Conservation (phyloP, 2,329 filamentous ascomycete genomes). For the Cordyceps cateniannulata region DNA sequence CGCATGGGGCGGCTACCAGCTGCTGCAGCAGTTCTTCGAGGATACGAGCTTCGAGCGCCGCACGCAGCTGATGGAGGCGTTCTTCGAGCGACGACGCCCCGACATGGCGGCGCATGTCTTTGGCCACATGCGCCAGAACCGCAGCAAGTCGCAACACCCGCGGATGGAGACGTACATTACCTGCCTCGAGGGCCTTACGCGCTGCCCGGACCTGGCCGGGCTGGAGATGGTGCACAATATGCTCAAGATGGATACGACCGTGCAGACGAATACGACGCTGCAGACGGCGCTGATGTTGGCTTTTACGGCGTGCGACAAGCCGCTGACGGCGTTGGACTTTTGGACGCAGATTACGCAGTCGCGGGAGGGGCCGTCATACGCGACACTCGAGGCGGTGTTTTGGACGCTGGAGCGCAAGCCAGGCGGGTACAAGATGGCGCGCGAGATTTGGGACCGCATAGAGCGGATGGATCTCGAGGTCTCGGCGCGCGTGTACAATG, state of each 20-base stretch:
- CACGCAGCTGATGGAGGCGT: slow-evolving; percentile 69
- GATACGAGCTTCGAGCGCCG: slow-evolving; percentile 61
- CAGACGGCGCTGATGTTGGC: slow-evolving; percentile 85
- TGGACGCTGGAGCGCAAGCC: slow-evolving; percentile 63
- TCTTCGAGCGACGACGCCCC: slow-evolving; percentile 69
- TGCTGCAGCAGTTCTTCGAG: slow-evolving; percentile 58
- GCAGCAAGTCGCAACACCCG: slow-evolving; percentile 56
- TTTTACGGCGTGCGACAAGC: slow-evolving; percentile 63
- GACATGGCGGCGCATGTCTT: slow-evolving; percentile 87
- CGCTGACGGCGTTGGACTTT: slow-evolving; percentile 63
- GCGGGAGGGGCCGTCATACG: slow-evolving; percentile 78
- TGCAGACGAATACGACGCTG: slow-evolving; percentile 69
- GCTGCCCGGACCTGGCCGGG: slow-evolving; percentile 46
- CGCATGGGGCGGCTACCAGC: slow-evolving; percentile 59
- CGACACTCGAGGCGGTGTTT: slow-evolving; percentile 74
- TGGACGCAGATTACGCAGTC: slow-evolving; percentile 81
- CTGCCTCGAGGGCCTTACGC: slow-evolving; percentile 70
- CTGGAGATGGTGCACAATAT: slow-evolving; percentile 81
- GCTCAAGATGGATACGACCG: slow-evolving; percentile 81
- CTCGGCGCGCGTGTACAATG: slow-evolving; percentile 64
- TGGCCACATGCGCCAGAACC: slow-evolving; percentile 84
- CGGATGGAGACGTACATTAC: slow-evolving; percentile 67
- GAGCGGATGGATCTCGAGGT: slow-evolving; percentile 72
- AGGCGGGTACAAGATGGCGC: slow-evolving; percentile 52
- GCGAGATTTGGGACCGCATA: slow-evolving; percentile 65